Evolutionary conservation across 2,329 filamentous ascomycete species (phyloP), one percentile per base, ranked within the genome.

Genomic region (Pseudocercospora pini-densiflorae): DNA sequence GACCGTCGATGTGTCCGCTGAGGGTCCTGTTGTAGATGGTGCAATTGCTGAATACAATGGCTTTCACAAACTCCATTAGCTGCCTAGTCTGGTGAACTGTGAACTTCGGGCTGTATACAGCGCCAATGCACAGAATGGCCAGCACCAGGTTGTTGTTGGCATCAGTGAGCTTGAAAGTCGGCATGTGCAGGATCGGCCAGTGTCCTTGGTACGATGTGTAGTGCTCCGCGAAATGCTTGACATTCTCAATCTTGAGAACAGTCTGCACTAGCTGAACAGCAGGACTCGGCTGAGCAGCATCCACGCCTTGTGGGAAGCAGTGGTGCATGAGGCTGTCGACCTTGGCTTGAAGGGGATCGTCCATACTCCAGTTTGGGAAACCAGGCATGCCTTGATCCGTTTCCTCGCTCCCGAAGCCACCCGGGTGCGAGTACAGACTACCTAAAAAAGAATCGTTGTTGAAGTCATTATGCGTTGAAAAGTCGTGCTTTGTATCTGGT

Each of bases 201-300:
- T 93, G 90, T 67, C 87, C 85, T 77, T 92, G 88, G 77, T 89
- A 92, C 77, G 91, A 88, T 66, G 85, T 88, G 81, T 91, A 92
- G 74, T 89, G 85, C 73, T 89, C 85, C 77, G 92, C 84, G 76
- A 92, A 92, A 75, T 89, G 85, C 81, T 88, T 89, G 75, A 92
- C 84, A 77, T 90, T 90, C 72, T 90, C 86, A 66, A 87, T 84
- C 58, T 88, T 88, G 73, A 92, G 86, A 74, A 88, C 89, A 65
- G 77, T 73, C 72, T 80, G 81, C 64, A 85, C 68, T 49, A 76
- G 66, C 40, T 76, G 65, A 51, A 77, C 71, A 75, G 79, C 76
- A 85, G 82, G 80, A 85, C 84, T 79, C 87, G 82, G 69, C 77
- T 79, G 81, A 79, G 81, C 80, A 79, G 85, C 79, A 83, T 83